Conservation (phyloP, 1,284 basidiomycete species). For the Pseudozyma sp. region DNA sequence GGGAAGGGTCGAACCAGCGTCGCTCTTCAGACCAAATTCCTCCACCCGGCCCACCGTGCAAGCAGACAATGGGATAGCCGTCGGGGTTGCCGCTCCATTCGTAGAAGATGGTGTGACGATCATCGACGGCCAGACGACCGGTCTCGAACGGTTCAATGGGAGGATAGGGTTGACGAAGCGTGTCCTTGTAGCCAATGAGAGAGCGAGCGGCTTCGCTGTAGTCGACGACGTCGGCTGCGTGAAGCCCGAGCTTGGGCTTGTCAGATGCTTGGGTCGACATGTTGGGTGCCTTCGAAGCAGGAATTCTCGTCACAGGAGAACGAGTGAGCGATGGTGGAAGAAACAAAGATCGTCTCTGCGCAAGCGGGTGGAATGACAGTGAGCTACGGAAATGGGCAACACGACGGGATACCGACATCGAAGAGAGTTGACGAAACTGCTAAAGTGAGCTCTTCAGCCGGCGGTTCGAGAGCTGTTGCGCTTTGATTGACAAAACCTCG, state of each 20-base stretch:
- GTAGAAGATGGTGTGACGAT: constrained; percentile 58
- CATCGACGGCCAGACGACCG: constrained; percentile 51
- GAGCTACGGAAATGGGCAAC: too few species aligned
- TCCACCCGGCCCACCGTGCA: constrained; percentile 67
- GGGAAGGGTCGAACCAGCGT: constrained; percentile 64
- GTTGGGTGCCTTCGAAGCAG: background rate
- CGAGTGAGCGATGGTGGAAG: background rate
- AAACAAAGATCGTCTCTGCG: too few species aligned
- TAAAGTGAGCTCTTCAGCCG: background rate
- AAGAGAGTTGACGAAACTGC: background rate
- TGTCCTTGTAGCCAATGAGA: constrained; percentile 42
- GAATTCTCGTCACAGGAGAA: background rate
- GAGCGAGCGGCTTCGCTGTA: constrained; percentile 46
- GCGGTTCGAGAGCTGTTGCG: constrained; percentile 4
- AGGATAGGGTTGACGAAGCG: constrained; percentile 53
- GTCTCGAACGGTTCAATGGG: constrained; percentile 59
- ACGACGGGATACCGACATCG: too few species aligned
- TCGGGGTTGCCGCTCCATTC: constrained; percentile 58
- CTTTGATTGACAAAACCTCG: constrained; percentile 4
- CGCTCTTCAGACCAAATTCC: constrained; percentile 55
- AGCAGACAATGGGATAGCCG: constrained; percentile 61
- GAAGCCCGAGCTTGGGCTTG: constrained; percentile 34
- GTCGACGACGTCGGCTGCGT: constrained; percentile 40
- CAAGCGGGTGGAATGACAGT: too few species aligned
- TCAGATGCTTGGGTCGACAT: constrained; percentile 9